Conservation (phyloP, 495 filamentous ascomycete species). For the Penicillium canescens region DNA sequence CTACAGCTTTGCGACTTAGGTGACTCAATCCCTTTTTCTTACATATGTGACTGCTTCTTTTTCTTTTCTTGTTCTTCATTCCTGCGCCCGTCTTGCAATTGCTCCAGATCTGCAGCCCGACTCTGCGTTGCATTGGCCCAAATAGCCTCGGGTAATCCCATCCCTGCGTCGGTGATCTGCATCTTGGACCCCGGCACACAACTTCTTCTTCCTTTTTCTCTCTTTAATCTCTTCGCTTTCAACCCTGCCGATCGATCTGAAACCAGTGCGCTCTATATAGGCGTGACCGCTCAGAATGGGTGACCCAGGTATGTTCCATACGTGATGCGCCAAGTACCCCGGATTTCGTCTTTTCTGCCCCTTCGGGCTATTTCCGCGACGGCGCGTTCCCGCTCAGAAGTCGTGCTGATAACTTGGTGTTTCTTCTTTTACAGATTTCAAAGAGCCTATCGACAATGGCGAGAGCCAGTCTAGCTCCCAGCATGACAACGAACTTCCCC, state of each 20-base stretch:
- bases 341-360: neutral
- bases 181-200: constrained; percentile 1
- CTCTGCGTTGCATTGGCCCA: neutral
- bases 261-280: neutral
- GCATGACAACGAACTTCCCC: constrained; percentile 27
- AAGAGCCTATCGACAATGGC: constrained; percentile 23
- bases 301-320: constrained; percentile 9
- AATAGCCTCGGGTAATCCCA: constrained; percentile 8
- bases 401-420: constrained; percentile 12
- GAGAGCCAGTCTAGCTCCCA: constrained; percentile 27
- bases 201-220: neutral
- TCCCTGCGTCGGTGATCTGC: constrained; percentile 21
- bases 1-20: constrained; percentile 6
- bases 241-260: neutral
- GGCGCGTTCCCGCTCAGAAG: neutral
- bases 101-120: neutral
- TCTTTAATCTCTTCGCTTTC: neutral
- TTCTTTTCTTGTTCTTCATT: neutral
- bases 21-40: constrained; percentile 6
- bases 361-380: neutral
- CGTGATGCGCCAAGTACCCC: neutral
- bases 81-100: neutral
- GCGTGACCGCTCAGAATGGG: constrained; percentile 17
- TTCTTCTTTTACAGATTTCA: constrained; percentile 16
- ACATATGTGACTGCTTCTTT: neutral